A percentile compares a stretch with the other conserved stretches of the same genome.
These are phyloP conservation scores for Akanthomyces uredinophilus DNA, from an alignment of 2,329 filamentous ascomycete species.

Conservation along the genomic window DNA sequence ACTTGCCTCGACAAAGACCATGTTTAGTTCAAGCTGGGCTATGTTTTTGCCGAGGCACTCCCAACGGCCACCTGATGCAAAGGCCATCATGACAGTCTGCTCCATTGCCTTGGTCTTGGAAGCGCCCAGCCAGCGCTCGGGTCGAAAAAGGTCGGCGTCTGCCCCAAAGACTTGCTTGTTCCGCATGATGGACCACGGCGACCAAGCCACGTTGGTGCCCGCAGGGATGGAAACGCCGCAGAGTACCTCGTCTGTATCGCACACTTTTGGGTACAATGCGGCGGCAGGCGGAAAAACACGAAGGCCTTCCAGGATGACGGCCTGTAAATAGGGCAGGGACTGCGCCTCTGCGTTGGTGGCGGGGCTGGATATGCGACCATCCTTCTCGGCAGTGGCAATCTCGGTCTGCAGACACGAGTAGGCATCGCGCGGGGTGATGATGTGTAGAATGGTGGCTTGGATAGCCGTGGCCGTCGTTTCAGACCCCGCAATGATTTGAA, in stretches of 20 bases:
- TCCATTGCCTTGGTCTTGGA: constrained; percentile 22
- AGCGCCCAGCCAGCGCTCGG: constrained; percentile 25
- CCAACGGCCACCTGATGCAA: constrained; percentile 26
- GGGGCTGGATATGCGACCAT: constrained; percentile 7
- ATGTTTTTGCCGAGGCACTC: constrained; percentile 27
- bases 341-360: constrained; percentile 24
- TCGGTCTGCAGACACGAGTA: constrained; percentile 39
- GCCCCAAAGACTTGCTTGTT: constrained; percentile 22
- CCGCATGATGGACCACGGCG: constrained; percentile 23
- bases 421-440: constrained; percentile 40
- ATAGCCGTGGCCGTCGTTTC: constrained; percentile 47
- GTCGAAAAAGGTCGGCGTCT: constrained; percentile 21
- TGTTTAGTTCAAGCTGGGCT: constrained; percentile 26
- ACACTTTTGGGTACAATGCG: constrained; percentile 21
- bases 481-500: constrained; percentile 39
- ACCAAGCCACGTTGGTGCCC: constrained; percentile 20
- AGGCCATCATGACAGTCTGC: constrained; percentile 25
- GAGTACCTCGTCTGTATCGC: constrained; percentile 13
- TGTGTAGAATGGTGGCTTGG: constrained; percentile 41
- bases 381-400: constrained; percentile 26
- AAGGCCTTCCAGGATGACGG: constrained; percentile 38
- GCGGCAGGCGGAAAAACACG: constrained; percentile 21
- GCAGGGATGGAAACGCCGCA: constrained; percentile 17
- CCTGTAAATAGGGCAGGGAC: constrained; percentile 30
- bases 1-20: constrained; percentile 30